Conservation (phyloP, 495 filamentous ascomycete species). For the Tuber indicum region DNA sequence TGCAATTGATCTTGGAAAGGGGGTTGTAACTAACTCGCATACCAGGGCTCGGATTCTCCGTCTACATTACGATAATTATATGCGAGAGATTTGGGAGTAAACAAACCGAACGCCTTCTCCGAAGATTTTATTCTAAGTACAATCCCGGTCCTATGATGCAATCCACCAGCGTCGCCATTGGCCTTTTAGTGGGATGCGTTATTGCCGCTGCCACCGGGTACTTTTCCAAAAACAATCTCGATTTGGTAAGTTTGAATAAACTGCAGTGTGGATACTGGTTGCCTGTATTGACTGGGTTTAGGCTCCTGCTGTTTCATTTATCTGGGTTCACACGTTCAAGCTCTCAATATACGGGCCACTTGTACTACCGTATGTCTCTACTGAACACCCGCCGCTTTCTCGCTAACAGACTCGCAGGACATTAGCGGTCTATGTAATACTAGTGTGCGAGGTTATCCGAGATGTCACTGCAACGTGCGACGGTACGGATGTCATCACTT, state of each 20-base stretch:
- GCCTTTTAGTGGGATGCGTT: conserved; percentile 78
- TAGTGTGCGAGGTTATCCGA: conserved; percentile 84
- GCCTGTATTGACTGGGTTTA: background rate
- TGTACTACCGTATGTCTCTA: conserved; percentile 55
- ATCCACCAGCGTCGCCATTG: conserved; percentile 68
- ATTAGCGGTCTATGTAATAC: conserved; percentile 78
- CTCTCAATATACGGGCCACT: conserved; percentile 74
- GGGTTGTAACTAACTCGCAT: conserved; percentile 3
- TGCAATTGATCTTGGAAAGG: background rate
- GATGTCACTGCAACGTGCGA: conserved; percentile 63
- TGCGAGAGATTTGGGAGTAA: conserved; percentile 72
- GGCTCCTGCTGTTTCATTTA: conserved; percentile 71
- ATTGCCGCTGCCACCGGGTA: conserved; percentile 79
- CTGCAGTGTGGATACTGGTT: background rate
- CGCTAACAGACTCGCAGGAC: conserved; percentile 39
- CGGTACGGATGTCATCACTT: background rate
- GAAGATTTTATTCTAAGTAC: conserved; percentile 30
- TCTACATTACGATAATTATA: conserved; percentile 79
- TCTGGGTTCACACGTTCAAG: conserved; percentile 86
- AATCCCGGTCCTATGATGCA: conserved; percentile 52
- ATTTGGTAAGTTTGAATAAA: background rate
- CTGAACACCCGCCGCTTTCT: background rate
- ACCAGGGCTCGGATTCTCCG: conserved; percentile 68
- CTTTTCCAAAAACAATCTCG: conserved; percentile 42
- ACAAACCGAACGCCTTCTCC: conserved; percentile 49